phyloP scores from a whole-genome alignment of 2,329 filamentous ascomycete species.

The Ceratocystis huliohia region DNA sequence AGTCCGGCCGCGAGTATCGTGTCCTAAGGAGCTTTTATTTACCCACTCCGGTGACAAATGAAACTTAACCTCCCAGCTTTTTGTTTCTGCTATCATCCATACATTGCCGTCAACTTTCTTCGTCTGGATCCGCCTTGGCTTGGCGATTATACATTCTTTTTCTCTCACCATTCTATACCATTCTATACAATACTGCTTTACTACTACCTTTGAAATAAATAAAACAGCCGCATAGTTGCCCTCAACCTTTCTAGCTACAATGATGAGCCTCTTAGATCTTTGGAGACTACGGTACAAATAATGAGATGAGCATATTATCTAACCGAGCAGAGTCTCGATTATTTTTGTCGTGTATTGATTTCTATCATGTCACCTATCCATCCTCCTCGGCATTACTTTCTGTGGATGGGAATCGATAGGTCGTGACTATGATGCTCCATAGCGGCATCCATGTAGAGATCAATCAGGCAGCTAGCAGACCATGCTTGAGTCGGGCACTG shows the following conservation, averaged over 20 bases:
- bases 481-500: constrained; percentile 91
- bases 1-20: not conserved
- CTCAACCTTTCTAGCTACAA: too few relatives aligned
- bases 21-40: not conserved
- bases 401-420: constrained; percentile 3
- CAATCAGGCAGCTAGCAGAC: constrained; percentile 88
- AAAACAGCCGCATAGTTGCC: not conserved
- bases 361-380: not conserved
- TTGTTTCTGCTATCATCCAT: not conserved
- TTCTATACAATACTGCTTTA: not conserved
- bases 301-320: too few relatives aligned
- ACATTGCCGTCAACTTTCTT: not conserved
- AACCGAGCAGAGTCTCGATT: not conserved
- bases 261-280: too few relatives aligned
- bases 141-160: not conserved
- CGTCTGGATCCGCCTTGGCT: not conserved
- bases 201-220: constrained; percentile 3
- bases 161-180: too few relatives aligned
- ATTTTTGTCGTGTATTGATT: not conserved
- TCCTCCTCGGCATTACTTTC: not conserved
- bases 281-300: too few relatives aligned
- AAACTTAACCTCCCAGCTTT: not conserved
- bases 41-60: not conserved
- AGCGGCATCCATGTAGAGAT: constrained; percentile 85
- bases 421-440: constrained; percentile 33